A percentile compares a stretch with the other conserved stretches of the same genome.
Evolutionary conservation across 331 rosid genomes (phyloP).

Genomic region (Phaseolus coccineus): DNA sequence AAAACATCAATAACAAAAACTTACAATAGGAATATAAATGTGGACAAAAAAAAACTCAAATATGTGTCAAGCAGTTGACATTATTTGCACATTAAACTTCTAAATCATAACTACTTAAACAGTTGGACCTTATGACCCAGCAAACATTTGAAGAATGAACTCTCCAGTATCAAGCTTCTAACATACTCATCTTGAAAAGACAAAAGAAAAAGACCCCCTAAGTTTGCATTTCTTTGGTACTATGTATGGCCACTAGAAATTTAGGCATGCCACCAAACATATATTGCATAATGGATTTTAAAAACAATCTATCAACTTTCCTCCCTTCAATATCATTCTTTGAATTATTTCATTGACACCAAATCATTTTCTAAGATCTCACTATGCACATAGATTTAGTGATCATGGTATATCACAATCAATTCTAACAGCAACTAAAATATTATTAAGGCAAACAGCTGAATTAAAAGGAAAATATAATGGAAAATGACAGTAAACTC

Average conservation of each 20-base stretch:
- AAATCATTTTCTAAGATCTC: constrained; percentile 17
- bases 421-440: constrained; percentile 17
- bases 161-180: constrained; percentile 3
- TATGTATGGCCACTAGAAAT: constrained; percentile 9
- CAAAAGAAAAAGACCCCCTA: not conserved
- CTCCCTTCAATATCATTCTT: constrained; percentile 29
- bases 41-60: not conserved
- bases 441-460: constrained; percentile 23
- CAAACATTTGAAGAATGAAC: constrained; percentile 19
- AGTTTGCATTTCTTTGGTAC: not conserved
- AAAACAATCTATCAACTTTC: constrained; percentile 13
- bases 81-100: constrained; percentile 9
- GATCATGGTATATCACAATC: not conserved
- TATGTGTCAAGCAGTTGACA: constrained; percentile 10
- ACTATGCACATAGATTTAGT: not conserved
- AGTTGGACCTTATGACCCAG: constrained; percentile 20
- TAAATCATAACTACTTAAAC: constrained; percentile 2
- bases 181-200: not conserved
- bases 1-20: constrained; percentile 11
- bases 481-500: constrained; percentile 45
- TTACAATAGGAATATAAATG: not conserved
- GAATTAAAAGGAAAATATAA: not conserved
- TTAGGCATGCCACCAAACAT: constrained; percentile 23
- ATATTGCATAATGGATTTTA: constrained; percentile 1
- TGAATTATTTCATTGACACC: constrained; percentile 20